Base-by-base conservation (phyloP, 2,329 filamentous ascomycete genomes). In the Sodiomyces alkalinus region DNA sequence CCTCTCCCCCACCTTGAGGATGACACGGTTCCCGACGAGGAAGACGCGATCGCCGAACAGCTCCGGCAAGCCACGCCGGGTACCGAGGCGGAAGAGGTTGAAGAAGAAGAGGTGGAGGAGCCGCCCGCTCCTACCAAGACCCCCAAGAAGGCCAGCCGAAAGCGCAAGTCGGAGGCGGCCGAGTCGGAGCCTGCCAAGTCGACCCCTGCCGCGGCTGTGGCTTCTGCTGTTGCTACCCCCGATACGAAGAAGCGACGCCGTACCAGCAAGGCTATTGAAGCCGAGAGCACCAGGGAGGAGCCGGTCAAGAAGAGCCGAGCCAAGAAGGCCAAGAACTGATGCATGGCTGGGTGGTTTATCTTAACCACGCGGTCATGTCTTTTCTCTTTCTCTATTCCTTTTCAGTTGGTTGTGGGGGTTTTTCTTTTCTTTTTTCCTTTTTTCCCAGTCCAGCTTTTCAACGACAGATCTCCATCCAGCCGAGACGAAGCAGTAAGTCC, bases 161-260 rank as follows among this genome's bases (percentile, higher is more conserved):
- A 70, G 63, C 62, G 66, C 36, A 71, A 71, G 65, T 61, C 58
- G 13, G 56, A 59, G 18, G 60, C 58, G n/a, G 55, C 58, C 11
- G 53, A 55, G 29, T 58, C 48, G 13, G 42, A 41, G 22, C 41
- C 43, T 17, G 46, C 47, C 30, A 59, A 41, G 39, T 52, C 44
- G 52, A 55, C 55, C 16, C 59, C 63, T 15, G 58, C 59, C 32
- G 71, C 64, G 47, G 45, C 51, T 22, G 48, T 53, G 16, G 44
- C 43, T 17, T 41, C 38, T 44, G 48, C 49, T 43, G 50, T 39
- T 29, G 48, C 51, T 17, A 55, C 55, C 17, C 59, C 63, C 16
- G 58, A 58, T 31, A 71, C 64, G 47, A 70, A 71, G 61, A 76
- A 75, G 66, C 60, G 69, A 40, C 65, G 73, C 52, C 56, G 70